A percentile compares a stretch with the other conserved stretches of the same genome.
Evolutionary conservation across 768 basidiomycete genomes (phyloP).

Genomic region (Lactarius trivialis): DNA sequence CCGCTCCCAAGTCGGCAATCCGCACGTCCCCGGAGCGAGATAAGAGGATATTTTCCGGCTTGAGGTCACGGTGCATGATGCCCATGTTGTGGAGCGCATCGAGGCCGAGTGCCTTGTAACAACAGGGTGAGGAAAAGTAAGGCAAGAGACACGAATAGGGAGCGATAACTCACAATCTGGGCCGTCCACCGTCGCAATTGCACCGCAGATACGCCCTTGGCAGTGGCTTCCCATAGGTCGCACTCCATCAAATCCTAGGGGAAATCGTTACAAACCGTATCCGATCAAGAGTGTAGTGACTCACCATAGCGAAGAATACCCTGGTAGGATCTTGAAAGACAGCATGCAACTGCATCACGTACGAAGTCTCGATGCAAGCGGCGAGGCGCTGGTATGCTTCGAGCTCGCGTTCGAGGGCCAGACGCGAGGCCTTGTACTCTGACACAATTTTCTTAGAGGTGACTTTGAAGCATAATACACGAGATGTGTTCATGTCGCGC

Average conservation of each 20-base stretch:
- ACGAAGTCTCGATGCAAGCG: slow-evolving; percentile 19
- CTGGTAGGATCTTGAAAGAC: slow-evolving; percentile 19
- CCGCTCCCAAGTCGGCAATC: slow-evolving; percentile 21
- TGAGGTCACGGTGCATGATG: slow-evolving; percentile 23
- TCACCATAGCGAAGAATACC: slow-evolving; percentile 22
- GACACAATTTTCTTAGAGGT: slow-evolving; percentile 17
- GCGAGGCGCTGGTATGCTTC: slow-evolving; percentile 23
- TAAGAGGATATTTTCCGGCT: slow-evolving; percentile 24
- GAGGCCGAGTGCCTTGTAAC: slow-evolving; percentile 17
- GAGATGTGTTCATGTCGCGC: slow-evolving; percentile 20
- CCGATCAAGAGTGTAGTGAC: slow-evolving; percentile 1
- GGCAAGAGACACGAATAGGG: not conserved
- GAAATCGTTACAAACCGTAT: not conserved
- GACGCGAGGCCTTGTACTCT: slow-evolving; percentile 14
- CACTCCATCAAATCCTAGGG: slow-evolving; percentile 22
- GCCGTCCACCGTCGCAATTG: slow-evolving; percentile 21
- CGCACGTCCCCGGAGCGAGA: slow-evolving; percentile 21
- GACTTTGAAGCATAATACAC: slow-evolving; percentile 18
- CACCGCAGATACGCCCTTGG: slow-evolving; percentile 5
- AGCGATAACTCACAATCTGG: slow-evolving; percentile 16
- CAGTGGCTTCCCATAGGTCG: slow-evolving; percentile 18
- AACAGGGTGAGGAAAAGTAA: not conserved
- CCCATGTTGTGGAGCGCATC: slow-evolving; percentile 23
- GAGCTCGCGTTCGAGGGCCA: slow-evolving; percentile 21
- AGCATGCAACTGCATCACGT: slow-evolving; percentile 22